Evolutionary conservation across 2,329 filamentous ascomycete genomes (phyloP).

Genomic region (Claviceps sp.): DNA sequence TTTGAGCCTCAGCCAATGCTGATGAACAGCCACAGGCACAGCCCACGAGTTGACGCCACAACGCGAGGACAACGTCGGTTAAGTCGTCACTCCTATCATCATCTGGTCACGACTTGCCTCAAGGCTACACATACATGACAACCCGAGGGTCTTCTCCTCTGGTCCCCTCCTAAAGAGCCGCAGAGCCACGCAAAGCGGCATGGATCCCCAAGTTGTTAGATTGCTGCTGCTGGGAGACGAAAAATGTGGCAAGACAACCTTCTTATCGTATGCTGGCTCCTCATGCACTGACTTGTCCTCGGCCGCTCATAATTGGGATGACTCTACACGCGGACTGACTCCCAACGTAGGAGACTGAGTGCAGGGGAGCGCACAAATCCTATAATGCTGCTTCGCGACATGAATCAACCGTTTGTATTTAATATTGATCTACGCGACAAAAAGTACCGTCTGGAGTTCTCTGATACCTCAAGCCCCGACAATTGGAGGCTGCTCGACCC

Average conservation of each 20-base stretch:
- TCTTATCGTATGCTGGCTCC: constrained; percentile 39
- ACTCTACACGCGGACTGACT: not conserved
- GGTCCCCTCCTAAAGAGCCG: too few species aligned
- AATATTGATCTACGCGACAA: constrained; percentile 29
- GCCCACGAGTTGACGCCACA: too few species aligned
- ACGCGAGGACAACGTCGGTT: too few species aligned
- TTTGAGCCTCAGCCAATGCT: too few species aligned
- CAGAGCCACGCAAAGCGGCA: constrained; percentile 9
- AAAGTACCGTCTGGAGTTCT: constrained; percentile 43
- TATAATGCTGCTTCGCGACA: constrained; percentile 39
- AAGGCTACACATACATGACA: too few species aligned
- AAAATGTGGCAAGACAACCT: constrained; percentile 46
- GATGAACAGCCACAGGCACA: too few species aligned
- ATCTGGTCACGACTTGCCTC: not conserved
- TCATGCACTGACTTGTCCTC: constrained; percentile 1
- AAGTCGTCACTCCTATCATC: too few species aligned
- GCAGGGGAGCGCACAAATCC: constrained; percentile 26
- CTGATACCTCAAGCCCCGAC: constrained; percentile 44
- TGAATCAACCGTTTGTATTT: constrained; percentile 48
- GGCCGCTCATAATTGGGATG: not conserved
- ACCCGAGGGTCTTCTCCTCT: too few species aligned
- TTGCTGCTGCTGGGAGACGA: constrained; percentile 46
- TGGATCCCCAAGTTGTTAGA: constrained; percentile 37
- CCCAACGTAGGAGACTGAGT: constrained; percentile 35
- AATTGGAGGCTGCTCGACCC: constrained; percentile 46